These are phyloP conservation scores for Pythium biforme DNA, from an alignment of 352 stramenopile genomes.

Conservation along the genomic window DNA sequence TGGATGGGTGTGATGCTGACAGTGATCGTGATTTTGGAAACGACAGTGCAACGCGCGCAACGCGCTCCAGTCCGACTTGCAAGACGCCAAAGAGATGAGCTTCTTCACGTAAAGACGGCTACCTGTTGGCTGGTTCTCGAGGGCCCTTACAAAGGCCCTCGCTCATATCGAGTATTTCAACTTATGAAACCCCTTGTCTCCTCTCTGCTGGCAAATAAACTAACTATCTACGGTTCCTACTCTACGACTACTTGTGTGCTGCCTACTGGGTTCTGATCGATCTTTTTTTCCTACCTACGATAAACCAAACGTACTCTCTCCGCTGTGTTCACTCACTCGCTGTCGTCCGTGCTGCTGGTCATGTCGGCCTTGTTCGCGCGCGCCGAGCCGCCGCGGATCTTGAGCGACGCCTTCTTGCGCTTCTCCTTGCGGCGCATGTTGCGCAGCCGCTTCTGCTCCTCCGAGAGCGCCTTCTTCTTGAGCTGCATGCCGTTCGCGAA, in stretches of 20 bases:
- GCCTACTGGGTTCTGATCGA: too few relatives aligned
- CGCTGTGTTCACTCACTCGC: slow-evolving; percentile 19
- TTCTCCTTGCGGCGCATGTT: slow-evolving; percentile 79
- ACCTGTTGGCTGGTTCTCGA: neutral
- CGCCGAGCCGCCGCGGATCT: slow-evolving; percentile 35
- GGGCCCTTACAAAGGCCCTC: neutral
- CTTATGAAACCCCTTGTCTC: slow-evolving; percentile 10
- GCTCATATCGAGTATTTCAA: slow-evolving; percentile 3
- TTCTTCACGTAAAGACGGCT: slow-evolving; percentile 36
- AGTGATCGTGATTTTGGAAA: neutral
- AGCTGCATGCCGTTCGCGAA: slow-evolving; percentile 21
- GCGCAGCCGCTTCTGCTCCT: slow-evolving; percentile 60
- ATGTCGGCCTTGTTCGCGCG: slow-evolving; percentile 20
- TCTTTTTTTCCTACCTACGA: too few relatives aligned
- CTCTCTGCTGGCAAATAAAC: slow-evolving; percentile 4
- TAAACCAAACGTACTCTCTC: too few relatives aligned
- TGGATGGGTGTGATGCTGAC: neutral
- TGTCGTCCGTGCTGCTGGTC: slow-evolving; percentile 30
- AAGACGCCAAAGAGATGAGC: slow-evolving; percentile 56
- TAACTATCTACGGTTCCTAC: neutral
- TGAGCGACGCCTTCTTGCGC: slow-evolving; percentile 58
- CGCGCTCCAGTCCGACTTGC: slow-evolving; percentile 53
- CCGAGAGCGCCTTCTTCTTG: slow-evolving; percentile 39
- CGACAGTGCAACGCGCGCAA: slow-evolving; percentile 57
- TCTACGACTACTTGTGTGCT: slow-evolving; percentile 1